Percentiles rank a stretch among this genome's conserved stretches.
These are phyloP conservation scores for Cylindrotheca closterium DNA, from an alignment of 108 stramenopile species.

Conservation along the genomic window DNA sequence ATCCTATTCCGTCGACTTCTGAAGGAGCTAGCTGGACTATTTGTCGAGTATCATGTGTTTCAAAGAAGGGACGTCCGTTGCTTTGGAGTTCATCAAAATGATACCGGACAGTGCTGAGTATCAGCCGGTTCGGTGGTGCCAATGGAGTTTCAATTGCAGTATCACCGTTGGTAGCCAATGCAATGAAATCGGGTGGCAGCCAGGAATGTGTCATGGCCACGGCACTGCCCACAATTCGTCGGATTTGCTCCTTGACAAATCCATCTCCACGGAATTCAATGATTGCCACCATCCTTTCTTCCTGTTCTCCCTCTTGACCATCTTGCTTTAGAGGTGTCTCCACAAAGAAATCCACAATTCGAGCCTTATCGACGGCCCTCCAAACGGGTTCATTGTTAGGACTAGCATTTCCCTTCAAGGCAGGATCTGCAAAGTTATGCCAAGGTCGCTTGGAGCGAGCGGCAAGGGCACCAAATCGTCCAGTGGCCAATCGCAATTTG, in stretches of 20 bases:
- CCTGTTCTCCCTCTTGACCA: not conserved
- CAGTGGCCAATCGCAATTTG: constrained; percentile 30
- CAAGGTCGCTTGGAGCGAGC: constrained; percentile 52
- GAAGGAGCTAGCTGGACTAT: not conserved
- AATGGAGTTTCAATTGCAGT: constrained; percentile 44
- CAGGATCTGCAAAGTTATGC: constrained; percentile 72
- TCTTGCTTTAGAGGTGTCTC: too few relatives aligned
- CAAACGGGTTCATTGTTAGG: constrained; percentile 72
- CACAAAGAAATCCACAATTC: constrained; percentile 48
- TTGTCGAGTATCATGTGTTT: not conserved
- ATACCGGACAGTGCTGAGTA: constrained; percentile 51
- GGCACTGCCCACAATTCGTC: constrained; percentile 50
- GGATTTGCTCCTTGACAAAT: constrained; percentile 54
- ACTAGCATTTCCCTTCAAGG: constrained; percentile 51
- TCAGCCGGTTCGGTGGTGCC: constrained; percentile 43
- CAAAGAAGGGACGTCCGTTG: constrained; percentile 34
- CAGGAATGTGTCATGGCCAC: constrained; percentile 65
- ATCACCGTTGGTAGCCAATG: constrained; percentile 32
- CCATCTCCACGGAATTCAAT: constrained; percentile 69
- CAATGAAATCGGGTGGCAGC: constrained; percentile 53
- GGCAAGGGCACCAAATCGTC: constrained; percentile 67
- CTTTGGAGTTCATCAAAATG: constrained; percentile 62
- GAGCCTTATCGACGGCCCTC: constrained; percentile 60
- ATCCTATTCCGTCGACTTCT: too few relatives aligned
- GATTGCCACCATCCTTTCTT: constrained; percentile 14